Base-by-base conservation (phyloP, 1,284 basidiomycete genomes). In the Irpex rosettiformis region DNA sequence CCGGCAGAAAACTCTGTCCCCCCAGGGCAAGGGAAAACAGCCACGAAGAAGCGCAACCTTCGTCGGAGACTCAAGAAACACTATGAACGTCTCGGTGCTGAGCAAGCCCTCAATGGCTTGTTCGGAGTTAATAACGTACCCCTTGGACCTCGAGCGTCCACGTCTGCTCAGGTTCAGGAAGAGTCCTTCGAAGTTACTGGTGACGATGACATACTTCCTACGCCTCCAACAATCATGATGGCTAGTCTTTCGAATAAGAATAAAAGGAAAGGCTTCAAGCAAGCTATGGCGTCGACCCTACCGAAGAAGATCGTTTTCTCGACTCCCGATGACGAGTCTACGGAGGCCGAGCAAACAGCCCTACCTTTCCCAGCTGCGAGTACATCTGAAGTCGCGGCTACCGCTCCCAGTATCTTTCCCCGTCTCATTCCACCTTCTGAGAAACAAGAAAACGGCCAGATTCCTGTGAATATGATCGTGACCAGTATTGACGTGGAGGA, bases 161-260 rank as follows among this genome's bases (percentile, higher is more conserved):
- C 18, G 6, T 25, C 48, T 18, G 18, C 56, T 11, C 33, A 37
- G 6, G 33, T 11, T 5, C 10, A 11, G 3, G 33, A 37, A 8
- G 33, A 2, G 10, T 3, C 33, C 33, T 37, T 37, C n/a, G 33
- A 37, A 10, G n/a, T 11, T 5, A 16, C 33, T 37, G n/a, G 33
- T 37, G 11, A 37, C 33, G 33, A 37, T 37, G 33, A 37, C n/a
- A 16, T 8, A 5, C 33, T 37, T 37, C 33, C 33, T 8, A 37
- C 5, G 11, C 33, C 33, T 37, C 61, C 64, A 2, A 59, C 67
- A 0, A 56, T 79, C 51, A 79, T 81, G 73, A 84, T 85, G 82
- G 75, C 82, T 54, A 82, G 81, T 1, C 71, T 89, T 13, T 77
- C 82, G 53, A 90, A 89, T 67, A 90, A 89, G 69, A 89, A 89